These are phyloP conservation scores for Pythium monospermum DNA, from an alignment of 352 stramenopile genomes.

Conservation along the genomic window DNA sequence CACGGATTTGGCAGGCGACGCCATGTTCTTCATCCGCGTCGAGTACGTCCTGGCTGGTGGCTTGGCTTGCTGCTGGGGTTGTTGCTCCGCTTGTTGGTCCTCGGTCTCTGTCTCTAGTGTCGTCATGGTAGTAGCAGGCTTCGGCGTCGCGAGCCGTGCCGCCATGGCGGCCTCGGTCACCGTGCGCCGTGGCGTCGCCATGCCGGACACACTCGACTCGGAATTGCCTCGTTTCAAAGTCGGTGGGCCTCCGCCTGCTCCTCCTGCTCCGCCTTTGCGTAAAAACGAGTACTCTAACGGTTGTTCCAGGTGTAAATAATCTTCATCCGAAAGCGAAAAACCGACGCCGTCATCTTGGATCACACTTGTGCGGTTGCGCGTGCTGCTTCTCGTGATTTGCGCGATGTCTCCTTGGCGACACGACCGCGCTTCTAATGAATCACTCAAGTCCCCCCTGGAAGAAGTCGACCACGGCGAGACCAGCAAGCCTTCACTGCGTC, in stretches of 20 bases:
- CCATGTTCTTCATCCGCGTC: conserved; percentile 31
- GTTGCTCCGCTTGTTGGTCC: neutral
- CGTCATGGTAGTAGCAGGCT: neutral
- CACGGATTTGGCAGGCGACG: conserved; percentile 43
- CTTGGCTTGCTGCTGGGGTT: neutral
- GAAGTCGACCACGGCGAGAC: conserved; percentile 32
- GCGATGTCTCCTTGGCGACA: conserved; percentile 18
- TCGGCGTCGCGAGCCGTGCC: neutral
- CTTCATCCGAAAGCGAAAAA: conserved; percentile 60
- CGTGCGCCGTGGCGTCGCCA: neutral
- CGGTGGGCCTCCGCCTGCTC: too few relatives aligned
- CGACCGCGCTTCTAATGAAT: conserved; percentile 30
- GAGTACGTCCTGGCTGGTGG: neutral
- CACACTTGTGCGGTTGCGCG: conserved; percentile 19
- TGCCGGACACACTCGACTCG: neutral
- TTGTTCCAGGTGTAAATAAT: conserved; percentile 63
- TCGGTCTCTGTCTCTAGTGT: neutral
- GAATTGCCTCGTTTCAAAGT: conserved; percentile 2
- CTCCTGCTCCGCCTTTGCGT: conserved; percentile 6
- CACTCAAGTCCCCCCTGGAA: conserved; percentile 19
- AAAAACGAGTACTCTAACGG: conserved; percentile 25
- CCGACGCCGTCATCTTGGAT: conserved; percentile 34
- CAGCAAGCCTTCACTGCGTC: conserved; percentile 39
- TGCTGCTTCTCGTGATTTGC: conserved; percentile 26
- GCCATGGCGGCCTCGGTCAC: conserved; percentile 11